These are phyloP conservation scores for Pythium folliculosum DNA, from an alignment of 352 stramenopile species.

Conservation along the genomic window DNA sequence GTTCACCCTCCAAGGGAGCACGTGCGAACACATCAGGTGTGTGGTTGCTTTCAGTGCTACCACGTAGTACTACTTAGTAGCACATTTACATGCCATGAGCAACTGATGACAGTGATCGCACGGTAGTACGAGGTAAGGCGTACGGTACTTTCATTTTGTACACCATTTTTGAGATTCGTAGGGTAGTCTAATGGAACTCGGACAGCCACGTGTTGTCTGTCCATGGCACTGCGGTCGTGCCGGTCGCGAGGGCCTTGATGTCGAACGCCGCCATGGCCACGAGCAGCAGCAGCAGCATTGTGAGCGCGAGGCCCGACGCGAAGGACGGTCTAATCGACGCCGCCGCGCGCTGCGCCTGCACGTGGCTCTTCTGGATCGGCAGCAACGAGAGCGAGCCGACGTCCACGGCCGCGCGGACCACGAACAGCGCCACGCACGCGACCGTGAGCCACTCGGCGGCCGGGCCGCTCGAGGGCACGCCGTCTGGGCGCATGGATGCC, in stretches of 20 bases:
- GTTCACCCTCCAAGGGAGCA: too few relatives aligned
- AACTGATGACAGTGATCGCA: too few relatives aligned
- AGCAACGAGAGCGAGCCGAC: constrained; percentile 1
- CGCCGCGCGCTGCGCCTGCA: not conserved
- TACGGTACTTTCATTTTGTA: too few relatives aligned
- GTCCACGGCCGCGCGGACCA: constrained; percentile 2
- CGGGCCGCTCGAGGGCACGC: not conserved
- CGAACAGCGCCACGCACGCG: constrained; percentile 1
- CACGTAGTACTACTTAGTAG: too few relatives aligned
- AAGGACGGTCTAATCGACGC: not conserved
- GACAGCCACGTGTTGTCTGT: not conserved
- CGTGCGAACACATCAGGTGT: too few relatives aligned
- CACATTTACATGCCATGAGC: too few relatives aligned
- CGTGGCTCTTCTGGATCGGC: constrained; percentile 7
- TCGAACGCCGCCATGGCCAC: not conserved
- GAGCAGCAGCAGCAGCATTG: not conserved
- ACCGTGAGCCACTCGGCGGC: not conserved
- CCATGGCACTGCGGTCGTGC: not conserved
- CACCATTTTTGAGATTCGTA: too few relatives aligned
- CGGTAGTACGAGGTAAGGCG: too few relatives aligned
- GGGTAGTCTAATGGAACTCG: not conserved
- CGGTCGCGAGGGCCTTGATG: not conserved
- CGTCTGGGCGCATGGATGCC: not conserved
- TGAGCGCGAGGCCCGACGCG: not conserved
- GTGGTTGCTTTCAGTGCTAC: too few relatives aligned